These are phyloP conservation scores for Blastobotrys apis DNA, from an alignment of 1,139 yeast species.

Conservation along the genomic window DNA sequence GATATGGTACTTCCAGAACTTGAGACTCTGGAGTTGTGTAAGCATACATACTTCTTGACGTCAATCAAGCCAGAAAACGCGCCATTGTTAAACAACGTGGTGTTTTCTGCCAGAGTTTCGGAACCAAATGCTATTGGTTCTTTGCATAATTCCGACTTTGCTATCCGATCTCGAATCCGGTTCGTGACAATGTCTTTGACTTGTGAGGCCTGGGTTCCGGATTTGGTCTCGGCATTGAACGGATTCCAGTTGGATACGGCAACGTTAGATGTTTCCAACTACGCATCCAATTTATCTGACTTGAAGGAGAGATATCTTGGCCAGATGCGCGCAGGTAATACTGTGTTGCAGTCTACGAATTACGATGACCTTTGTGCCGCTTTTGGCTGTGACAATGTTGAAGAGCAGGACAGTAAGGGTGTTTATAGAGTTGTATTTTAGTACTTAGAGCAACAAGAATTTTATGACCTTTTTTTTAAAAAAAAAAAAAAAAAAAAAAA, in stretches of 20 bases:
- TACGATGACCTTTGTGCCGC: background rate
- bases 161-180: background rate
- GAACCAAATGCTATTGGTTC: background rate
- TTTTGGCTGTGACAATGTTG: background rate
- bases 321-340: background rate
- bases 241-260: background rate
- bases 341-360: too few relatives aligned
- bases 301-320: background rate
- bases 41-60: conserved; percentile 5
- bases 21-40: conserved; percentile 1
- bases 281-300: background rate
- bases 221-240: background rate
- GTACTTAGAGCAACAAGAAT: too few relatives aligned
- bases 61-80: conserved; percentile 2
- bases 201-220: background rate
- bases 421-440: background rate
- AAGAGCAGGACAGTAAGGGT: background rate
- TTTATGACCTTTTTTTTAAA: too few relatives aligned
- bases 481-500: too few relatives aligned
- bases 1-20: conserved; percentile 10
- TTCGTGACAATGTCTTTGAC: background rate
- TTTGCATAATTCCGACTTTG: background rate
- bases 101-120: conserved; percentile 1
- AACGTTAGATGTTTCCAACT: background rate
- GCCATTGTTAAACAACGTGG: conserved; percentile 5